These are phyloP conservation scores for Ricinus communis DNA, from an alignment of 345 rosid species.

Conservation along the genomic window DNA sequence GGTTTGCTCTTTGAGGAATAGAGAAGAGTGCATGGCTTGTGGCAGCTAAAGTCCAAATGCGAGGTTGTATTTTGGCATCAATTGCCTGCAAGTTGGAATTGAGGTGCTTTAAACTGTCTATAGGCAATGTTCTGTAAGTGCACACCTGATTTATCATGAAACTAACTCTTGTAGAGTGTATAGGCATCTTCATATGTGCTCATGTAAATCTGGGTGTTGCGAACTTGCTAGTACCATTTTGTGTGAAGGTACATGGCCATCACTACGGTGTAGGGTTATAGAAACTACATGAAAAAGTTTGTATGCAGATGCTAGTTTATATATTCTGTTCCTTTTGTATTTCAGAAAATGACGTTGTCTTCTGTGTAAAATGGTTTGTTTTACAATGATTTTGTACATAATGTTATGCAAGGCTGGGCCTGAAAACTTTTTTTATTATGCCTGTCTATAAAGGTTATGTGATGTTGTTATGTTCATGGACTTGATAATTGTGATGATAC, in stretches of 20 bases:
- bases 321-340: background rate
- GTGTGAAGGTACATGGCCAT: background rate
- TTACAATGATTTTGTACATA: background rate
- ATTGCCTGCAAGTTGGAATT: background rate
- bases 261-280: background rate
- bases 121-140: background rate
- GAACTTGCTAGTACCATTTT: background rate
- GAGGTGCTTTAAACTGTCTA: background rate
- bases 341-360: background rate
- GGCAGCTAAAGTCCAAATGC: slow-evolving; percentile 44
- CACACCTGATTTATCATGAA: background rate
- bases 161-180: background rate
- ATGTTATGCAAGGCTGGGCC: background rate
- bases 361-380: background rate
- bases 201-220: background rate
- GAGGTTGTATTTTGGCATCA: background rate
- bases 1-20: slow-evolving; percentile 74
- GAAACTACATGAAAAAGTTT: background rate
- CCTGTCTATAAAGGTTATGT: background rate
- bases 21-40: slow-evolving; percentile 82
- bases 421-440: background rate
- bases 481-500: slow-evolving; percentile 1
- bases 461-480: background rate
- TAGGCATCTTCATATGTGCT: background rate
- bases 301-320: background rate